Base-by-base conservation (phyloP, 495 filamentous ascomycete species). In the Cudoniella acicularis region DNA sequence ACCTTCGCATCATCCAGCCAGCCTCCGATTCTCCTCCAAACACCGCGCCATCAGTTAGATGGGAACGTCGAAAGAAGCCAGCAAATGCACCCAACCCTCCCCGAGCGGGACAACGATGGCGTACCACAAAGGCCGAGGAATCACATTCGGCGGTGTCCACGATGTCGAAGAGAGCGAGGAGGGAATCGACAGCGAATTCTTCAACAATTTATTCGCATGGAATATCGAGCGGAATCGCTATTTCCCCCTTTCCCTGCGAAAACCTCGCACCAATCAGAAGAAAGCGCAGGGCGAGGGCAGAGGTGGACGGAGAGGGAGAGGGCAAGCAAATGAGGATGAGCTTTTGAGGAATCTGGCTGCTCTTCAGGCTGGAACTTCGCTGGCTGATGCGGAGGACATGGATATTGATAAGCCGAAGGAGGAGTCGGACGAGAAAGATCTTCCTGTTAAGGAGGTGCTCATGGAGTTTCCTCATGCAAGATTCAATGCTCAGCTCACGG, bases 141-240 rank as follows among this genome's bases (percentile, higher is more conserved):
- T 98, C 59, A 73, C 87, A 70, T 98, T 98, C 65, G 94, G 94
- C 41, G 94, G 94, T 55, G 94, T 98, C 4, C 89, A 96, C 59
- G 94, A 98, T 65, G 87, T 96, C 1, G 92, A 96, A 67, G 81
- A 96, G 67, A 95, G 81, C 61, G 94, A 98, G 67, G 94, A 98
- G 72, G 91, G 89, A 10, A 92, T 98, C 41, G 91, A 98, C 17
- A 94, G 89, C 66, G 90, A 96, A 66, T 98, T 98, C 72, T 98
- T 98, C 70, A 90, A 96, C 66, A 78, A 81, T 27, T 69, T 97
- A 18, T 93, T 85, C 65, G 89, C 90, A 18, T 98, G 91, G 90
- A 96, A 92, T 61, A 87, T 92, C 21, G 94, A 98, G 60, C 81
- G 92, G 42, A 98, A 98, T 61, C 81, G 94, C 10, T 98, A 94